Evolutionary conservation across 352 stramenopile species (phyloP).

Genomic region (Globisporangium cylindrosporum): DNA sequence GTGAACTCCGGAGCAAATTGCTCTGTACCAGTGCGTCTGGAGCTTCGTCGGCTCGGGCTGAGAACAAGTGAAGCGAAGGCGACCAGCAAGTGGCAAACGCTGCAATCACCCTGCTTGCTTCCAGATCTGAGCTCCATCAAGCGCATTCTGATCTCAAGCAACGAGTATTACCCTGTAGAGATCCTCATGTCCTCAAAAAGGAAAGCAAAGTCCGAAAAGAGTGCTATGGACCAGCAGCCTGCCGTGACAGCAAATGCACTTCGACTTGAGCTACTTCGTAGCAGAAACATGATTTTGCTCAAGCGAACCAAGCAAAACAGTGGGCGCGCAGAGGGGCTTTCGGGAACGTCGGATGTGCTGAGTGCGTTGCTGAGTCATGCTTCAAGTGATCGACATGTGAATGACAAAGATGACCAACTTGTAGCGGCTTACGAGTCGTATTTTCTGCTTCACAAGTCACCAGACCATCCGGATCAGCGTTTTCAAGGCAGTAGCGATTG

Average conservation of each 20-base stretch:
- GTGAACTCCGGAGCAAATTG: slow-evolving; percentile 48
- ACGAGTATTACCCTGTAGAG: slow-evolving; percentile 67
- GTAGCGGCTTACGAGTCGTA: slow-evolving; percentile 31
- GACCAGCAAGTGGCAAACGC: slow-evolving; percentile 16
- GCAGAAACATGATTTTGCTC: slow-evolving; percentile 59
- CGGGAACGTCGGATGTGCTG: slow-evolving; percentile 21
- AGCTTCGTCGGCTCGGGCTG: slow-evolving; percentile 23
- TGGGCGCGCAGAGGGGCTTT: slow-evolving; percentile 13
- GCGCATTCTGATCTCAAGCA: slow-evolving; percentile 45
- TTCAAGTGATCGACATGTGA: neutral
- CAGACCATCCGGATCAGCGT: neutral
- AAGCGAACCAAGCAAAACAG: slow-evolving; percentile 38
- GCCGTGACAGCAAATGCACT: slow-evolving; percentile 44
- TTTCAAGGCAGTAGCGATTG: slow-evolving; percentile 17
- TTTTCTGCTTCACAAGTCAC: slow-evolving; percentile 19
- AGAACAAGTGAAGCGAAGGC: neutral
- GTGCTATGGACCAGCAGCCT: neutral
- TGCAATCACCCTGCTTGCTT: slow-evolving; percentile 70
- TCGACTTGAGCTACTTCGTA: slow-evolving; percentile 51
- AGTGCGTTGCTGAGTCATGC: slow-evolving; percentile 13
- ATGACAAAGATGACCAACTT: slow-evolving; percentile 27
- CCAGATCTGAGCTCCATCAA: slow-evolving; percentile 58
- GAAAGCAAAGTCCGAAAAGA: neutral
- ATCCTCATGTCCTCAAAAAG: slow-evolving; percentile 34
- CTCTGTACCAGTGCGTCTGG: slow-evolving; percentile 44